Evolutionary conservation across 176 grass and related monocot species (phyloP).

Genomic region (Lolium perenne): DNA sequence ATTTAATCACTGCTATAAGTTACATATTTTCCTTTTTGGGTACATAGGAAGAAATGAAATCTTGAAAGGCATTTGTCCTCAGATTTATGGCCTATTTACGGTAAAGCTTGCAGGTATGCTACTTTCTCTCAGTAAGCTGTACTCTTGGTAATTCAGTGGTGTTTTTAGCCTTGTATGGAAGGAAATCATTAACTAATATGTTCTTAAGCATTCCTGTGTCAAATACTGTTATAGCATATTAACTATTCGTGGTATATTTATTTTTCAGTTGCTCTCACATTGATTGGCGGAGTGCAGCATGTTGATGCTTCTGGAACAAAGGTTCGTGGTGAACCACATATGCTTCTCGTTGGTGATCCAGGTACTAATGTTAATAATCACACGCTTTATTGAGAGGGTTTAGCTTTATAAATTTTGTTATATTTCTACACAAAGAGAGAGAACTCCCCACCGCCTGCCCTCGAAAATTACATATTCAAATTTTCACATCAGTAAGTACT

Average conservation of each 20-base stretch:
- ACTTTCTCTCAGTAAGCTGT: constrained; percentile 27
- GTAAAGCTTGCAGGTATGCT: constrained; percentile 92
- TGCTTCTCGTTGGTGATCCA: constrained; percentile 99
- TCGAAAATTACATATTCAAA: not conserved
- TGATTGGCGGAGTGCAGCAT: constrained; percentile 95
- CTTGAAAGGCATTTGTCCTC: constrained; percentile 82
- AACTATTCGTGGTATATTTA: constrained; percentile 19
- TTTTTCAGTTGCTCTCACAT: constrained; percentile 90
- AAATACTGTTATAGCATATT: constrained; percentile 27
- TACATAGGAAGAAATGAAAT: constrained; percentile 81
- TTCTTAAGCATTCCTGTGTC: not conserved
- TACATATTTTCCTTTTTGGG: not conserved
- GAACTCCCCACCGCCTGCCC: not conserved
- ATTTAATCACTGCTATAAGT: not conserved
- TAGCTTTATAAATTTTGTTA: not conserved
- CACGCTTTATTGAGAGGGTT: not conserved
- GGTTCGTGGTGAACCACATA: constrained; percentile 92
- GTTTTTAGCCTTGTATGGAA: constrained; percentile 14
- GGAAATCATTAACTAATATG: not conserved
- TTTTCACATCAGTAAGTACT: not conserved
- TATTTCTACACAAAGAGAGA: constrained; percentile 11
- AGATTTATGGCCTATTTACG: constrained; percentile 91
- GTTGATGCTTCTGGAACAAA: constrained; percentile 90
- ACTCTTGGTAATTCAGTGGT: constrained; percentile 9
- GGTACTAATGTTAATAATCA: constrained; percentile 53